Base-by-base conservation (phyloP, 225 moss, liverwort and hornwort genomes). In the Pleurozium schreberi region DNA sequence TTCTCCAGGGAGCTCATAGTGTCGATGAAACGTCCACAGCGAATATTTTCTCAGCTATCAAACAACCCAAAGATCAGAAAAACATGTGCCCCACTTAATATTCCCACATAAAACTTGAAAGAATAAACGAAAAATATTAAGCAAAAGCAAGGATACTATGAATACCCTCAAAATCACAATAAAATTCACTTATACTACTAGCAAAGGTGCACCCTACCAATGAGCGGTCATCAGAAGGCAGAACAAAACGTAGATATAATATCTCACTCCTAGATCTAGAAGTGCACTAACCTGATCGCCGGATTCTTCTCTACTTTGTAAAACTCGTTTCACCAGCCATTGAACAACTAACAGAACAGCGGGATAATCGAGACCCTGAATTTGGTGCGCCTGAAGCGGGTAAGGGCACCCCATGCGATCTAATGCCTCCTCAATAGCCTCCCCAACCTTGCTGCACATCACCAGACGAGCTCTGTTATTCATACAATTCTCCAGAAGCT, bases 311-410 rank as follows among this genome's bases (percentile, higher is more conserved):
- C 96, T 92, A 69, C 96, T 97, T 89, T 95, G 97, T 91, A 96
- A 85, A 76, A 99, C 96, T 73, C 96, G 93, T 93, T 99, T 99
- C 88, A 99, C 94, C 75, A 99, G 96, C 99, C 99, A 99, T 87
- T 96, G 96, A 80, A 97, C 95, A 77, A 99, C 99, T 43, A 96
- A 91, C 67, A 96, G 89, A 92, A 97, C 97, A 84, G 99, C 97
- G 53, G 95, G 96, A 93, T 96, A 99, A 90, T 99, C 99, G 43
- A 99, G 96, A 74, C 99, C 99, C 92, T 99, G 99, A 86, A 99
- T 99, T 87, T 99, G 99, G 82, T 99, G 99, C 69, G 99, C 99
- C 92, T 99, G 99, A 47, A 99, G 96, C 77, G 96, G 97, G 89
- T 96, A 93, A 88, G 99, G 96, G 88, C 99, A 99, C 65, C 92